These are phyloP conservation scores for Rhododendron vialii DNA, from an alignment of 148 eudicot genomes.

Conservation along the genomic window DNA sequence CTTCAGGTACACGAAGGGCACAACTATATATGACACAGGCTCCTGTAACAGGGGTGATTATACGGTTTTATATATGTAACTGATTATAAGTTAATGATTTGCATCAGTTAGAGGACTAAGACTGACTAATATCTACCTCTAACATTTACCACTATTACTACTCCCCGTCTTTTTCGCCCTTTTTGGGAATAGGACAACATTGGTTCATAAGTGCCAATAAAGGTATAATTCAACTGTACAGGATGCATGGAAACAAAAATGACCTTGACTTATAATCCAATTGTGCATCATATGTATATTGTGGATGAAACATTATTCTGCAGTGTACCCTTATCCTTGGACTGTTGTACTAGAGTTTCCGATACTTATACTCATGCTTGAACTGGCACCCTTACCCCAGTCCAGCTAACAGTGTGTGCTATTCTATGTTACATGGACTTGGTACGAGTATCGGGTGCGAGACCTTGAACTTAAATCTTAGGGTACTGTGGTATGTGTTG, in stretches of 20 bases:
- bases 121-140: background rate
- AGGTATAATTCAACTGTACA: background rate
- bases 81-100: background rate
- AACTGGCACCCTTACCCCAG: background rate
- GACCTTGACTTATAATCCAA: background rate
- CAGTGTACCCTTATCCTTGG: background rate
- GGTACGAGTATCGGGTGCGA: background rate
- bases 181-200: background rate
- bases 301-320: background rate
- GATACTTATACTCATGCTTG: background rate
- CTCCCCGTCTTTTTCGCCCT: background rate
- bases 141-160: background rate
- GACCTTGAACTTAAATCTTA: background rate
- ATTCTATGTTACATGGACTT: background rate
- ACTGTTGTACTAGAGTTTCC: background rate
- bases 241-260: background rate
- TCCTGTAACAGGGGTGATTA: background rate
- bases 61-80: background rate
- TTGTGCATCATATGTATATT: background rate
- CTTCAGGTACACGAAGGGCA: background rate
- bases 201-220: background rate
- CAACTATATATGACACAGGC: background rate
- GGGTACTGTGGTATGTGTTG: background rate
- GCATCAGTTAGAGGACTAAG: background rate
- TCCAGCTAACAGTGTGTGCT: background rate